These are phyloP conservation scores for Diaporthe velutina DNA, from an alignment of 2,329 filamentous ascomycete species.

Conservation along the genomic window DNA sequence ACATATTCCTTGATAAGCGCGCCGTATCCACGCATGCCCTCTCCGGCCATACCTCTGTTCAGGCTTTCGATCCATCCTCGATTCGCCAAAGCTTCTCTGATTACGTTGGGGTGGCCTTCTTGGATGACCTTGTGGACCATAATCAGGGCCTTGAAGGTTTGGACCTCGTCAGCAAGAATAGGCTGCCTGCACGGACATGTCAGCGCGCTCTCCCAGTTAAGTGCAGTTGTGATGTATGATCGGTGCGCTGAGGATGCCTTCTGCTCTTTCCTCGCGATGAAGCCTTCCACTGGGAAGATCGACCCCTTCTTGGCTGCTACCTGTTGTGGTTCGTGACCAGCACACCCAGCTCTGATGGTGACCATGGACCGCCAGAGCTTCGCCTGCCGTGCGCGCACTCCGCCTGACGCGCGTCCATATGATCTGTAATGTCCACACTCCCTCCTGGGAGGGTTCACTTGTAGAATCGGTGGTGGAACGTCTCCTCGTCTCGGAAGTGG, in stretches of 20 bases:
- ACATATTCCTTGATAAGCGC: conserved; percentile 97
- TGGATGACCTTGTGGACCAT: conserved; percentile 98
- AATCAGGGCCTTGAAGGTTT: conserved; percentile 98
- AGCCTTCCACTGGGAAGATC: conserved; percentile 3
- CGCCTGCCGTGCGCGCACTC: background rate
- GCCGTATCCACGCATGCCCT: conserved; percentile 90
- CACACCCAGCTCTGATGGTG: background rate
- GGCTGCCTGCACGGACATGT: conserved; percentile 75
- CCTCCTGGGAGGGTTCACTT: background rate
- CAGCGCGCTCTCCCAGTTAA: conserved; percentile 5
- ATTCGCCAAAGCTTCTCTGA: conserved; percentile 91
- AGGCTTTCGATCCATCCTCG: conserved; percentile 93
- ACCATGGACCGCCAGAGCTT: background rate
- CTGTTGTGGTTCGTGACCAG: background rate
- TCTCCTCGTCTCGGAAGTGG: conserved; percentile 6
- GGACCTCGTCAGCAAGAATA: conserved; percentile 97
- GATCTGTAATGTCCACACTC: background rate
- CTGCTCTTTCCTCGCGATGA: background rate
- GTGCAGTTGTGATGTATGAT: background rate
- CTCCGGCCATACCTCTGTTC: conserved; percentile 83
- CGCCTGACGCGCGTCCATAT: background rate
- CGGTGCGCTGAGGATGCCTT: background rate
- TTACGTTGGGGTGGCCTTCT: conserved; percentile 89
- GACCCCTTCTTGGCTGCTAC: background rate
- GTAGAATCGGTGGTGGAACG: background rate